Conservation (phyloP, 441 rosid genomes). For the Croton laevigatus region DNA sequence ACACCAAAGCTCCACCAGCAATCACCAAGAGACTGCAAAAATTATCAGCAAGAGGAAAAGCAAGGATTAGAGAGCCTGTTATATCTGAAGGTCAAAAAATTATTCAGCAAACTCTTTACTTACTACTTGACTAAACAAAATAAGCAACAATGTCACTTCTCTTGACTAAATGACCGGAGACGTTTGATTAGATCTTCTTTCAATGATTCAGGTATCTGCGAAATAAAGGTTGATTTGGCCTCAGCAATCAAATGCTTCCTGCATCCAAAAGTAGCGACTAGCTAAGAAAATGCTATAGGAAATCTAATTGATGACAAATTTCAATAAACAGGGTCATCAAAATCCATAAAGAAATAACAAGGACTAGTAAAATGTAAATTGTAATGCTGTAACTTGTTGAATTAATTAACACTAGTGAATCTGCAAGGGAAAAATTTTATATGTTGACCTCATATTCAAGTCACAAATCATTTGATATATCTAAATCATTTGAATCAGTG, state of each 20-base stretch:
- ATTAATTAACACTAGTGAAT: background rate
- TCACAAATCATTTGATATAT: background rate
- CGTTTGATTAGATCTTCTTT: slow-evolving; percentile 56
- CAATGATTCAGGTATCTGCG: slow-evolving; percentile 66
- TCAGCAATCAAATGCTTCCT: slow-evolving; percentile 70
- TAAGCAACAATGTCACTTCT: slow-evolving; percentile 21
- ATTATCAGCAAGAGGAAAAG: slow-evolving; percentile 5
- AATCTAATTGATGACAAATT: background rate
- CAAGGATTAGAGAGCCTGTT: background rate
- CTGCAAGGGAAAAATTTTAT: background rate
- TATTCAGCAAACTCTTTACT: background rate
- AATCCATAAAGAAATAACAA: too few species aligned
- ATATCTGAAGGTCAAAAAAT: too few species aligned
- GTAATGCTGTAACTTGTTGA: background rate
- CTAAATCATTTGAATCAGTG: too few species aligned
- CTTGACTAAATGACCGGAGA: slow-evolving; percentile 42
- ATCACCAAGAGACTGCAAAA: slow-evolving; percentile 28
- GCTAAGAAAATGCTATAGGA: background rate
- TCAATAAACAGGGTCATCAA: background rate
- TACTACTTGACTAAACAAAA: slow-evolving; percentile 19
- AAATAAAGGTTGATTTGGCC: slow-evolving; percentile 48
- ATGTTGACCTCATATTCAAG: background rate
- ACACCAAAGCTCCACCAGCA: slow-evolving; percentile 14
- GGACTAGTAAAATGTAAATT: too few species aligned
- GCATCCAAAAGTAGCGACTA: slow-evolving; percentile 22